Evolutionary conservation across 2,329 filamentous ascomycete genomes (phyloP).

Genomic region (Fusarium continuum): DNA sequence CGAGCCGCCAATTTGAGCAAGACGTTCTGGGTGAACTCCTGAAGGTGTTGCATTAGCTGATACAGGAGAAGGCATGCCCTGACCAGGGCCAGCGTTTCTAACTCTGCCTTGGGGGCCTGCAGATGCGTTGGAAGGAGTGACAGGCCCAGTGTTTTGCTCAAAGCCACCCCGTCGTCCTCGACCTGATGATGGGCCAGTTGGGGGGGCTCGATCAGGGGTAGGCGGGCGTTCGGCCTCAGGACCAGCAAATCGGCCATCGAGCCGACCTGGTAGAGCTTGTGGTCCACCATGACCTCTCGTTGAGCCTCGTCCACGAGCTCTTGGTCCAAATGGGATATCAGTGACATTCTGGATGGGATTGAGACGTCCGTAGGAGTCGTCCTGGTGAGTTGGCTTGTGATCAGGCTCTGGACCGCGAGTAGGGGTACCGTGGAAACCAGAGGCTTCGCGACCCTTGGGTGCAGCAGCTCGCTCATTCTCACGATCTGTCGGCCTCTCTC

Average conservation of each 20-base stretch:
- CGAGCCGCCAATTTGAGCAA: slow-evolving; percentile 56
- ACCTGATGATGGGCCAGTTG: slow-evolving; percentile 62
- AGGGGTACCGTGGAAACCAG: slow-evolving; percentile 50
- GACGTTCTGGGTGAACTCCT: slow-evolving; percentile 61
- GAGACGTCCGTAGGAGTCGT: slow-evolving; percentile 70
- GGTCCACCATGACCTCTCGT: slow-evolving; percentile 49
- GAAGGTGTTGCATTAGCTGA: slow-evolving; percentile 41
- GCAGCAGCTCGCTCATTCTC: slow-evolving; percentile 44
- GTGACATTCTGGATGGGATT: slow-evolving; percentile 60
- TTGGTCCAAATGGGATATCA: slow-evolving; percentile 65
- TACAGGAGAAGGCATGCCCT: slow-evolving; percentile 38
- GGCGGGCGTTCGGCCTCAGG: slow-evolving; percentile 54
- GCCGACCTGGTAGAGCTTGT: slow-evolving; percentile 51
- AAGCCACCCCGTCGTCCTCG: slow-evolving; percentile 58
- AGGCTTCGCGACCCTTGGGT: slow-evolving; percentile 54
- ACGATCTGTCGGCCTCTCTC: slow-evolving; percentile 53
- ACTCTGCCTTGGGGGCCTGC: slow-evolving; percentile 53
- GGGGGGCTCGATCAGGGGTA: slow-evolving; percentile 61
- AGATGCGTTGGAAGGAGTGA: slow-evolving; percentile 43
- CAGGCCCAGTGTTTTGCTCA: slow-evolving; percentile 48
- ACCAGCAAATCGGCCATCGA: slow-evolving; percentile 54
- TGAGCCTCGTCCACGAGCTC: slow-evolving; percentile 58
- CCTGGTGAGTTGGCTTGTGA: slow-evolving; percentile 62
- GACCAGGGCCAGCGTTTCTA: slow-evolving; percentile 49
- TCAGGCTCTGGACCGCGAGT: slow-evolving; percentile 57